Conservation (phyloP, 371 early-diverging fungal species). For the Apophysomyces variabilis region DNA sequence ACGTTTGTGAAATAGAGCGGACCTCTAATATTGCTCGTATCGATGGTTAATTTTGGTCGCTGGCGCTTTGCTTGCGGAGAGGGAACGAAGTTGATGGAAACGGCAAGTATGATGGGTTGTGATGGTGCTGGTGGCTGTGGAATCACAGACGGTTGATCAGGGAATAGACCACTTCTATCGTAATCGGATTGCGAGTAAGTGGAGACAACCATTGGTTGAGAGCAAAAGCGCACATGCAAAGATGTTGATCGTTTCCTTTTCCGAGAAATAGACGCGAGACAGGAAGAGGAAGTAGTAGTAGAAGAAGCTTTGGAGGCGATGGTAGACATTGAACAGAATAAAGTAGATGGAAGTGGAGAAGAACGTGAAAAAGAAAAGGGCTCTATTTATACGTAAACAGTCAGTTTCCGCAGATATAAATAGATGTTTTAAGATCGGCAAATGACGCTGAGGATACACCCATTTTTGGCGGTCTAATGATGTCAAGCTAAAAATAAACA, state of each 20-base stretch:
- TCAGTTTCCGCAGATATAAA: constrained; percentile 2
- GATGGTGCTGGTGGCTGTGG: constrained; percentile 1
- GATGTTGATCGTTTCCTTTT: constrained; percentile 23
- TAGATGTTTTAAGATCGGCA: constrained; percentile 10
- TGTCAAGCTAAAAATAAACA: constrained; percentile 11
- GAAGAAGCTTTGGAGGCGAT: neutral
- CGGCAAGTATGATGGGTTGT: constrained; percentile 7
- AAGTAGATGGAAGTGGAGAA: neutral
- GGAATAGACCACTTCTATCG: constrained; percentile 45
- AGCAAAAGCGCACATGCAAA: constrained; percentile 42
- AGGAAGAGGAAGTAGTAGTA: neutral
- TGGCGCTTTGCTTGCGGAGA: constrained; percentile 16
- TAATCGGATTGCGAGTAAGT: constrained; percentile 52
- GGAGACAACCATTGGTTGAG: constrained; percentile 36
- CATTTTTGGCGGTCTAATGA: neutral
- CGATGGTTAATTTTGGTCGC: constrained; percentile 40
- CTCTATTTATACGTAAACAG: constrained; percentile 1
- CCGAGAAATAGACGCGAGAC: neutral
- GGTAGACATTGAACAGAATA: constrained; percentile 1
- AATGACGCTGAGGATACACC: neutral
- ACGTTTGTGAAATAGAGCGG: constrained; percentile 51
- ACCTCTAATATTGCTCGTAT: constrained; percentile 43
- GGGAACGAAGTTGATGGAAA: constrained; percentile 10
- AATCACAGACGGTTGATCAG: constrained; percentile 13
- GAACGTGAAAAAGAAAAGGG: neutral